Base-by-base conservation (phyloP, 306 rosid species). In the Medicago arabica region DNA sequence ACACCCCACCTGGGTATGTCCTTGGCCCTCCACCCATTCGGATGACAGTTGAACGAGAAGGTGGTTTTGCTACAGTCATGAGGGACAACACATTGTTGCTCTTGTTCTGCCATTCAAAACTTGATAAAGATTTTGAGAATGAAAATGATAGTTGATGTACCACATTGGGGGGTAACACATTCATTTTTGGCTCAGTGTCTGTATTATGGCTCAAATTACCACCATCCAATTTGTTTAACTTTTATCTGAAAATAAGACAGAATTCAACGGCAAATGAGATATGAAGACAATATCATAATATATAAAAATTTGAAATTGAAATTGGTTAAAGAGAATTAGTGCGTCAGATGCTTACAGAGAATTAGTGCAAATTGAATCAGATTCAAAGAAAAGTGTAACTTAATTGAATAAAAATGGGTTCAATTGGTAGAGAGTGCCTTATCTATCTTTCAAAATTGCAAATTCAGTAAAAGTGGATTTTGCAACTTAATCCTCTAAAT, bases 1-100 rank as follows among this genome's bases (percentile, higher is more conserved):
- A 89, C 2, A 95, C 97, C 34, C 97, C 99, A 0, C 99, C 97
- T 0, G 97, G 99, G 83, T 10, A 95, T 2, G 97, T 95, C 70
- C 99, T 75, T 6, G 99, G 97, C 4, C 97, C 99, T n/a, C 97
- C 97, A 18, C 99, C 99, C 99, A 95, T 95, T 10, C 97, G 96
- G 54, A 95, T 90, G 11, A 89, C 61, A 87, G 68, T 19, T 25
- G 65, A 44, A 43, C 19, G 39, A 14, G 43, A 21, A 46, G 43
- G 43, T 68, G 51, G 51, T 39, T 53, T n/a, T 3, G 64, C 18
- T 4, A 53, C 75, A 5, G 62, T 28, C 51, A 71, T 28, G 23
- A 61, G 53, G 12, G 54, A 72, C 54, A 55, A 1, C n/a, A 19
- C 50, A 54, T 57, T 71, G 23, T 75, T 75, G 54, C 10, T 72